Evolutionary conservation across 441 rosid genomes (phyloP).

Genomic region (Manihot esculenta): DNA sequence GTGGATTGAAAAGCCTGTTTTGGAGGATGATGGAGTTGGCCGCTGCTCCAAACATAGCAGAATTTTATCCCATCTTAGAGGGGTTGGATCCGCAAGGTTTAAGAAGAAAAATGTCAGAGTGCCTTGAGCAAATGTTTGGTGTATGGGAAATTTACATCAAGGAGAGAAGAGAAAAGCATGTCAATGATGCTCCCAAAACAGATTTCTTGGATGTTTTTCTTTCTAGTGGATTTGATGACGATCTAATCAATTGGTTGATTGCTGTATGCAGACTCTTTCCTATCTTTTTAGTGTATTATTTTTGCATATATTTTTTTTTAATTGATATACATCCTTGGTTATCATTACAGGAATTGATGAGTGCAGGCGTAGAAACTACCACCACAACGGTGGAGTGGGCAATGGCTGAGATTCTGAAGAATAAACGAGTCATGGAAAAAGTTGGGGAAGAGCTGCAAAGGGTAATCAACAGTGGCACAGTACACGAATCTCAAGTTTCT

Average conservation of each 20-base stretch:
- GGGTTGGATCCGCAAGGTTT: conserved; percentile 36
- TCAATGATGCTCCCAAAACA: background rate
- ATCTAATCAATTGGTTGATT: conserved; percentile 31
- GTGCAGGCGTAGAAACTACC: conserved; percentile 57
- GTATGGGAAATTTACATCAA: conserved; percentile 28
- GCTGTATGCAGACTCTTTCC: conserved; percentile 2
- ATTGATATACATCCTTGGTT: too few species aligned
- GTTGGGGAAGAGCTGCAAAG: conserved; percentile 42
- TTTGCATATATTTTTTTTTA: background rate
- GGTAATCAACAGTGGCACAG: conserved; percentile 25
- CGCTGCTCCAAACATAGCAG: conserved; percentile 28
- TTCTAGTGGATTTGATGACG: conserved; percentile 28
- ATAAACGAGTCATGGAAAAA: conserved; percentile 39
- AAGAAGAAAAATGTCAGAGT: conserved; percentile 5
- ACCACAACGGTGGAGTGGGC: conserved; percentile 54
- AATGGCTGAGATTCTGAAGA: conserved; percentile 52
- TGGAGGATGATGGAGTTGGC: conserved; percentile 23
- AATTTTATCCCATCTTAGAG: conserved; percentile 33
- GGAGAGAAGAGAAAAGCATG: conserved; percentile 28
- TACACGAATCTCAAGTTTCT: conserved; percentile 33
- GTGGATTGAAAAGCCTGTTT: conserved; percentile 20
- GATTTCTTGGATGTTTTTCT: conserved; percentile 38
- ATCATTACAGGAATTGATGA: conserved; percentile 52
- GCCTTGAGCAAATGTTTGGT: conserved; percentile 14
- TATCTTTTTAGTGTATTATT: too few species aligned